Conservation (phyloP, 2,329 filamentous ascomycete species). For the Raffaelea ambrosiae region DNA sequence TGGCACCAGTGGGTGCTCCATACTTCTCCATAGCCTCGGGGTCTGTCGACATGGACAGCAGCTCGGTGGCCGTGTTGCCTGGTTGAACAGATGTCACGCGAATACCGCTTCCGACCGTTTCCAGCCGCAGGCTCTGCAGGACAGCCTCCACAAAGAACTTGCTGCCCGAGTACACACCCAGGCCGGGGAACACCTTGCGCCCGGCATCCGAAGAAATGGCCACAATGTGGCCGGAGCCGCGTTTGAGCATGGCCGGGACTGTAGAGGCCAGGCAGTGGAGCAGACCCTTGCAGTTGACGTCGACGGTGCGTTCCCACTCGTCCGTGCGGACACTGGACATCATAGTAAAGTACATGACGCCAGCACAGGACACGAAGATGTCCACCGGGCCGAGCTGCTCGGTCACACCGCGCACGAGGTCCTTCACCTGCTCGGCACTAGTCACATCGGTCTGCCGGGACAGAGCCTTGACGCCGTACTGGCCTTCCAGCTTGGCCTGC, state of each 20-base stretch:
- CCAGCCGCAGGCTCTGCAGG: constrained; percentile 64
- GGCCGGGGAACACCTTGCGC: constrained; percentile 71
- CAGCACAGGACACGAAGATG: constrained; percentile 71
- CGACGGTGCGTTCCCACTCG: constrained; percentile 75
- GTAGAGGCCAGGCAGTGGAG: constrained; percentile 62
- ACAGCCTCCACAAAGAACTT: constrained; percentile 84
- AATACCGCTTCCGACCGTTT: constrained; percentile 66
- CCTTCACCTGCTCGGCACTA: constrained; percentile 54
- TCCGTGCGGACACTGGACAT: constrained; percentile 68
- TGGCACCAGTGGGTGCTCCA: constrained; percentile 65
- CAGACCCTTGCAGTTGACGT: constrained; percentile 80
- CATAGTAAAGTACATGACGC: constrained; percentile 85
- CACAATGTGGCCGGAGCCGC: constrained; percentile 63
- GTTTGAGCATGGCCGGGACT: constrained; percentile 63
- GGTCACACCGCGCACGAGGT: constrained; percentile 50
- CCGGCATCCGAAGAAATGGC: constrained; percentile 78
- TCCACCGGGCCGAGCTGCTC: constrained; percentile 60
- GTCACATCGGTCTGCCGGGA: constrained; percentile 67
- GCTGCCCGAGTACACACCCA: constrained; percentile 74
- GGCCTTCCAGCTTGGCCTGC: constrained; percentile 47
- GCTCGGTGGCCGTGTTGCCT: constrained; percentile 65
- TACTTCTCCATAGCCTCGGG: constrained; percentile 70
- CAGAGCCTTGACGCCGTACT: constrained; percentile 52
- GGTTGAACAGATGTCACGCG: constrained; percentile 70
- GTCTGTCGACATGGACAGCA: constrained; percentile 68